Evolutionary conservation across 257 asterid genomes (phyloP), one percentile per base, ranked within the genome.

Genomic region (Penstemon eatonii): DNA sequence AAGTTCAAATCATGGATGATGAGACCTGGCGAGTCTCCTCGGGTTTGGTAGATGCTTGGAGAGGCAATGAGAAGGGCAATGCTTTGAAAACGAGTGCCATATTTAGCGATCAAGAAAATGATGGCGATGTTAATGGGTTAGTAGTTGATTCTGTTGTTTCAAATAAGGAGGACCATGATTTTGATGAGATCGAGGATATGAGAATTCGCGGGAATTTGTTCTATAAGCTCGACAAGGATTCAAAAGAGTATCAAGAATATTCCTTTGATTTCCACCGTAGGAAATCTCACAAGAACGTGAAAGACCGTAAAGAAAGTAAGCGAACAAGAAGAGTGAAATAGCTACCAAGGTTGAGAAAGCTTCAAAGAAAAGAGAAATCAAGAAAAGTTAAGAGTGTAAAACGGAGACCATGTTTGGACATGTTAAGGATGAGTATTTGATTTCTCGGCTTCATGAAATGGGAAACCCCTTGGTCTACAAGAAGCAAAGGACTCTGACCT

Each of bases 141-240:
- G 42, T 67, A 63, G 65, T 63, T 57, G 56, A 60, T 58, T 59
- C 41, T 49, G 74, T 47, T 54, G 33, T 57, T 75, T 75, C 78
- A 51, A 44, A 60, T 19, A 61, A 59, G 33, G 77, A 68, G 5
- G 76, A 73, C 6, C 87, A 76, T 6, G 88, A 81, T 80, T 78
- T 65, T 73, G 92, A 87, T 63, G 91, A 76, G 62, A 81, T 88
- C 69, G 91, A 85, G 73, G 97, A 90, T 70, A 80, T 86, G 96
- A 75, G 96, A 66, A 73, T 91, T 69, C 91, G 80, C 0, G 89
- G 95, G 55, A 78, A 71, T 49, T 72, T 91, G 83, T 89, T 83
- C 45, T 89, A 91, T 60, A 87, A 89, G 89, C 77, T 89, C 56
- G 91, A 91, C 45, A 86, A 81, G 85, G 79, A 77, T 49, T 91